Conservation (phyloP, 768 basidiomycete genomes). For the Psilocybe subaeruginosa region DNA sequence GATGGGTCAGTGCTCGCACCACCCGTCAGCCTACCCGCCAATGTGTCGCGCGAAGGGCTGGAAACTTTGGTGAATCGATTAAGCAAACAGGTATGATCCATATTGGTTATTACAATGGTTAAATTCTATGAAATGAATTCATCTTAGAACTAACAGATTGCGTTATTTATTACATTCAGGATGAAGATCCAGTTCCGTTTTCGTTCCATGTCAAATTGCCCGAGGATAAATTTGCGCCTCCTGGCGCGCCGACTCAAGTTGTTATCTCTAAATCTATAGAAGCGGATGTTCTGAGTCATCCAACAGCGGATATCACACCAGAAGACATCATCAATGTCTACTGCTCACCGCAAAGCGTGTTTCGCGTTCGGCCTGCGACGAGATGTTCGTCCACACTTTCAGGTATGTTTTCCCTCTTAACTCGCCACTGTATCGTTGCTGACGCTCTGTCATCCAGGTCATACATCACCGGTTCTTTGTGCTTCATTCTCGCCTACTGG, state of each 20-base stretch:
- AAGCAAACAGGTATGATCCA: conserved; percentile 61
- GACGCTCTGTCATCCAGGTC: conserved; percentile 52
- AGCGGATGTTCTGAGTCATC: conserved; percentile 75
- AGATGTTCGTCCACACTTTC: conserved; percentile 92
- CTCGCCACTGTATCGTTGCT: background rate
- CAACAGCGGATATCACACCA: conserved; percentile 71
- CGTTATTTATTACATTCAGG: conserved; percentile 35
- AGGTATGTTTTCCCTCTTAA: conserved; percentile 47
- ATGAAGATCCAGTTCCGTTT: conserved; percentile 92
- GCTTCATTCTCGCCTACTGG: conserved; percentile 97
- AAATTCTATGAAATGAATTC: conserved; percentile 21
- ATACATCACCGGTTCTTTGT: conserved; percentile 91
- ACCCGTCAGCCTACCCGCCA: conserved; percentile 86
- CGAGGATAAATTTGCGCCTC: conserved; percentile 46
- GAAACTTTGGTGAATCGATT: conserved; percentile 91
- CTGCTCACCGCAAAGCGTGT: conserved; percentile 95
- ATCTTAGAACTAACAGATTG: conserved; percentile 22
- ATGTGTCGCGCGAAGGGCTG: conserved; percentile 80
- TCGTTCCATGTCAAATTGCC: conserved; percentile 85
- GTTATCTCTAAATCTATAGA: conserved; percentile 86
- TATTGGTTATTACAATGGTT: conserved; percentile 9
- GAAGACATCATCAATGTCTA: conserved; percentile 89
- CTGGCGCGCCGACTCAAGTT: conserved; percentile 73
- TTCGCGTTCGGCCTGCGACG: conserved; percentile 91
- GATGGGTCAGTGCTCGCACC: conserved; percentile 84